Conservation (phyloP, 148 eudicot species). For the Spergularia bocconei region DNA sequence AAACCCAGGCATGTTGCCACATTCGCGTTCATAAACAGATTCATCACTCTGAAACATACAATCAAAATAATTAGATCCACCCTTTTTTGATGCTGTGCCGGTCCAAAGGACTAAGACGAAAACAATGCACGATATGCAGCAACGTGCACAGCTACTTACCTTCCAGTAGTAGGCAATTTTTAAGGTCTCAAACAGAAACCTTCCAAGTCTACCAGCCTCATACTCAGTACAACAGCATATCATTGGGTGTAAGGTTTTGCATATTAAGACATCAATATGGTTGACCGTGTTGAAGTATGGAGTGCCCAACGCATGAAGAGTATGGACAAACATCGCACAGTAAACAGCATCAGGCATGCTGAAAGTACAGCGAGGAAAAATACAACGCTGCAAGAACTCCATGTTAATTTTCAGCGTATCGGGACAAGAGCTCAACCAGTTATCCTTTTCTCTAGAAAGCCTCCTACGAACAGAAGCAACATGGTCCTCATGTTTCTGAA, state of each 20-base stretch:
- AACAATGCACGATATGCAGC: not conserved
- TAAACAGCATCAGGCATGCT: constrained; percentile 98
- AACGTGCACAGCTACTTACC: constrained; percentile 36
- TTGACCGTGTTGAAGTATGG: constrained; percentile 96
- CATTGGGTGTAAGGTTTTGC: constrained; percentile 98
- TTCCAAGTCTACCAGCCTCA: constrained; percentile 95
- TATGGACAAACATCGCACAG: constrained; percentile 93
- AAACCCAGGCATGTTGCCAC: constrained; percentile 99
- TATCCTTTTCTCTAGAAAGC: constrained; percentile 89
- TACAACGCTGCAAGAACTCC: constrained; percentile 98
- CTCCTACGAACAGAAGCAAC: constrained; percentile 84
- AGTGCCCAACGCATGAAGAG: constrained; percentile 93
- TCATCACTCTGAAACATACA: constrained; percentile 76
- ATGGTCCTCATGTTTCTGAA: constrained; percentile 80
- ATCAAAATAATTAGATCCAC: constrained; percentile 1
- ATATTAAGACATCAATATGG: constrained; percentile 92
- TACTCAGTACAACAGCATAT: constrained; percentile 98
- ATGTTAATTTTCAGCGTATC: constrained; percentile 94
- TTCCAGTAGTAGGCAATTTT: constrained; percentile 92
- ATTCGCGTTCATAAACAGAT: constrained; percentile 86
- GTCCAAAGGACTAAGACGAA: not conserved
- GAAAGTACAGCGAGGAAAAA: constrained; percentile 94
- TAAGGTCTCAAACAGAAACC: constrained; percentile 84
- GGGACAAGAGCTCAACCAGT: constrained; percentile 93
- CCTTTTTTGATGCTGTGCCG: too few relatives aligned